Evolutionary conservation across 257 asterid genomes (phyloP), one percentile per base, ranked within the genome.

Genomic region (Nicotiana attenuata): DNA sequence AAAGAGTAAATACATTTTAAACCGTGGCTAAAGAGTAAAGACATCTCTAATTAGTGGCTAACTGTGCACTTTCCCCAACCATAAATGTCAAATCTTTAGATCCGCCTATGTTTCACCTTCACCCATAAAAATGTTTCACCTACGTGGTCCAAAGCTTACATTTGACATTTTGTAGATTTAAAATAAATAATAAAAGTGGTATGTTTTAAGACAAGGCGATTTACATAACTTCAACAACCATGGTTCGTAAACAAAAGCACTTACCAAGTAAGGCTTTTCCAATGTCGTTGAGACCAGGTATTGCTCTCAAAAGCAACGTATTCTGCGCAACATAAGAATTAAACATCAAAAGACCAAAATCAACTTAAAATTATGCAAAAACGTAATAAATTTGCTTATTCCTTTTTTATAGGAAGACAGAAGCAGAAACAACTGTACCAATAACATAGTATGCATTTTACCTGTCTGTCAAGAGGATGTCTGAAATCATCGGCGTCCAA

Each of bases 391-490:
- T 41, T 41, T 41, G 47, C 47, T 8, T 41, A 0, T 38, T 38
- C 10, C 11, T 8, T 41, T 41, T 41, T 41, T 41, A 41, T 41
- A 38, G 10, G 10, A 38, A 38, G 47, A 38, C 47, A 38, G 47
- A 38, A 7, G 47, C 47, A 38, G 47, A 38, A 38, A 38, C 10
- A 38, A 38, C 47, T 38, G 45, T 38, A 38, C 10, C 47, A 7
- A 7, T 7, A 41, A 7, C 11, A 41, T 41, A 41, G 47, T 2
- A 2, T 41, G 47, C 3, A 8, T 41, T 41, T 41, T 41, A 41
- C 99, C 88, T 96, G 99, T 90, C 90, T 92, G 89, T 94, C 99
- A 56, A 96, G 94, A 80, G 99, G 99, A 67, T 96, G 99, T 4
- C 97, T 91, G 81, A 96, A 83, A 82, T 96, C 99, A 87, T 96